These are phyloP conservation scores for Metarhizium rileyi DNA, from an alignment of 2,329 filamentous ascomycete genomes.

Conservation along the genomic window DNA sequence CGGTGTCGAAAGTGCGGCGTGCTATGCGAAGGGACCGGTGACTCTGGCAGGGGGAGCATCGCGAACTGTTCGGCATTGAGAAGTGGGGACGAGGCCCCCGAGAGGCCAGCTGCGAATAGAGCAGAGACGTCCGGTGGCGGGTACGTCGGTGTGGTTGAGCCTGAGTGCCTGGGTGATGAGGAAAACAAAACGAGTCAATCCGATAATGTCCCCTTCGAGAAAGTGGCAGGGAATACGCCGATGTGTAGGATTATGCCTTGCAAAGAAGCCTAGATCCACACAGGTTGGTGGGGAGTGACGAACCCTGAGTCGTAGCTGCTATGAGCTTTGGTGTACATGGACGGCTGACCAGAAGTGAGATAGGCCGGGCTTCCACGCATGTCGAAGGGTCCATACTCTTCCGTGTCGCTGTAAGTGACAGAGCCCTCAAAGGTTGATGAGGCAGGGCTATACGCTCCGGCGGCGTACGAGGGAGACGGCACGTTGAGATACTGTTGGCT, in stretches of 20 bases:
- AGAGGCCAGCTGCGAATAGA: constrained; percentile 25
- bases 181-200: constrained; percentile 38
- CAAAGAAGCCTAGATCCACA: constrained; percentile 45
- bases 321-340: constrained; percentile 35
- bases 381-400: constrained; percentile 44
- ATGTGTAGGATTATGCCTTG: constrained; percentile 24
- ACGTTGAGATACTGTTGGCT: constrained; percentile 51
- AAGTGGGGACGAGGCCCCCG: constrained; percentile 34
- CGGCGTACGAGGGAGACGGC: constrained; percentile 50
- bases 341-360: constrained; percentile 35
- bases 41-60: constrained; percentile 37
- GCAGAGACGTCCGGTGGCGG: constrained; percentile 33
- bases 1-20: constrained; percentile 27
- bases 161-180: constrained; percentile 38
- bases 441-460: constrained; percentile 49
- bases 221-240: constrained; percentile 23
- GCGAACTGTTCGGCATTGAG: constrained; percentile 31
- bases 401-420: constrained; percentile 51
- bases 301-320: constrained; percentile 40
- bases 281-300: constrained; percentile 52
- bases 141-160: constrained; percentile 34
- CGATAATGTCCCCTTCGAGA: constrained; percentile 30
- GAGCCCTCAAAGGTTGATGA: constrained; percentile 55
- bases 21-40: constrained; percentile 27
- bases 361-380: constrained; percentile 27